A percentile compares a stretch with the other conserved stretches of the same genome.
These are phyloP conservation scores for Argentina anserina DNA, from an alignment of 306 rosid genomes.

Conservation along the genomic window DNA sequence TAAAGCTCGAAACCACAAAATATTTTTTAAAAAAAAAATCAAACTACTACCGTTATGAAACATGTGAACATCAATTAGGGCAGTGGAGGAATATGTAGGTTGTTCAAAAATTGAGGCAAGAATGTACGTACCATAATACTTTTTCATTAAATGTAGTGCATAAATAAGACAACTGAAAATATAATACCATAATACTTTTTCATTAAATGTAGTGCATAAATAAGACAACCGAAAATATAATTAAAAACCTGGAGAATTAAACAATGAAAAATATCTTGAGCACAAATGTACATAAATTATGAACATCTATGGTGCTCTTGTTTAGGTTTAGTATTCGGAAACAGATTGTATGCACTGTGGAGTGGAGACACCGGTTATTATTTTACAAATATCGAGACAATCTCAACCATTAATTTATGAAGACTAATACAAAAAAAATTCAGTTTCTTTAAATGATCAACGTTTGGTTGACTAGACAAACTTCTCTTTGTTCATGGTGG, in stretches of 20 bases:
- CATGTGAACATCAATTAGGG: background rate
- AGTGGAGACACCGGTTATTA: no score
- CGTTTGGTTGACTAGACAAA: no score
- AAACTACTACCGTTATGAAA: background rate
- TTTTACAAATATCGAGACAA: no score
- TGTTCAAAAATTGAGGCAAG: constrained; percentile 12
- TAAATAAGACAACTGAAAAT: background rate
- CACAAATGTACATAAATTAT: background rate
- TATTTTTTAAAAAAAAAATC: background rate
- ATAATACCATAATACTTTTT: background rate
- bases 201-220: background rate
- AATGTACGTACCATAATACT: background rate
- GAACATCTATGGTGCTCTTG: constrained; percentile 1
- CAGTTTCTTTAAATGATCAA: no score
- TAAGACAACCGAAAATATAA: background rate
- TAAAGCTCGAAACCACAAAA: background rate
- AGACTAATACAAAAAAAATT: no score
- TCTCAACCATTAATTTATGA: no score
- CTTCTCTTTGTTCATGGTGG: no score
- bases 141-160: background rate
- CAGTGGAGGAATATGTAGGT: background rate
- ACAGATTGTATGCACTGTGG: no score
- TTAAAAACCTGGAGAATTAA: background rate
- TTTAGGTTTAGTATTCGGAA: constrained; percentile 24
- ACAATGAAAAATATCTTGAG: background rate